These are phyloP conservation scores for Suhomyces atakaporum DNA, from an alignment of 1,139 yeast species.

Conservation along the genomic window DNA sequence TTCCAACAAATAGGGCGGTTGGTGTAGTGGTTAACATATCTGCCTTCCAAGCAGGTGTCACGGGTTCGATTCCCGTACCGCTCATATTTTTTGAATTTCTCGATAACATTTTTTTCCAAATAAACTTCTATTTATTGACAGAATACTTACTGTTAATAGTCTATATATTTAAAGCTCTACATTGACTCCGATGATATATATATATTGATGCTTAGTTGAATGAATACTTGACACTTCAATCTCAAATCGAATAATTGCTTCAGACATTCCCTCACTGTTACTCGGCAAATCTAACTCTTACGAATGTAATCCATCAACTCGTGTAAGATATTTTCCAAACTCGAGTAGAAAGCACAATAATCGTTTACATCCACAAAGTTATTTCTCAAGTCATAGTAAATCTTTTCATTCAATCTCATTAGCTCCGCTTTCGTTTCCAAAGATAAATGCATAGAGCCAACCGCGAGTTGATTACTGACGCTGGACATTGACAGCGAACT, in stretches of 20 bases:
- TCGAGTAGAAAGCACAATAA: slow-evolving; percentile 47
- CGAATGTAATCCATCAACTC: slow-evolving; percentile 43
- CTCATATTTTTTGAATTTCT: slow-evolving; percentile 52
- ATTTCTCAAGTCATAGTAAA: slow-evolving; percentile 44
- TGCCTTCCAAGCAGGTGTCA: slow-evolving; percentile 82
- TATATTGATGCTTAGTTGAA: too few relatives aligned
- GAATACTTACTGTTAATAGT: too few relatives aligned
- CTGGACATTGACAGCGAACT: background rate
- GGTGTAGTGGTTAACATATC: slow-evolving; percentile 55
- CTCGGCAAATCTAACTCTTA: background rate
- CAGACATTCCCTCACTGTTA: too few relatives aligned
- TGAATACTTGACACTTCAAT: background rate
- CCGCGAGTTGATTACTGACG: slow-evolving; percentile 13
- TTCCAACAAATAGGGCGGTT: slow-evolving; percentile 40
- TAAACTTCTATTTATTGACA: too few relatives aligned
- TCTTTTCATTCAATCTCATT: slow-evolving; percentile 39
- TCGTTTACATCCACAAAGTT: slow-evolving; percentile 49
- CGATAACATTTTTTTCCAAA: too few relatives aligned
- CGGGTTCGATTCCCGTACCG: slow-evolving; percentile 83
- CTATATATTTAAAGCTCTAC: too few relatives aligned
- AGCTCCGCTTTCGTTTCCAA: slow-evolving; percentile 27
- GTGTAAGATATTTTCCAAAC: slow-evolving; percentile 43
- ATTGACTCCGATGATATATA: too few relatives aligned
- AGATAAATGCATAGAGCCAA: slow-evolving; percentile 12
- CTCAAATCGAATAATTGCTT: too few relatives aligned